Base-by-base conservation (phyloP, 23 red algal species). In the Gracilaria domingensis region DNA sequence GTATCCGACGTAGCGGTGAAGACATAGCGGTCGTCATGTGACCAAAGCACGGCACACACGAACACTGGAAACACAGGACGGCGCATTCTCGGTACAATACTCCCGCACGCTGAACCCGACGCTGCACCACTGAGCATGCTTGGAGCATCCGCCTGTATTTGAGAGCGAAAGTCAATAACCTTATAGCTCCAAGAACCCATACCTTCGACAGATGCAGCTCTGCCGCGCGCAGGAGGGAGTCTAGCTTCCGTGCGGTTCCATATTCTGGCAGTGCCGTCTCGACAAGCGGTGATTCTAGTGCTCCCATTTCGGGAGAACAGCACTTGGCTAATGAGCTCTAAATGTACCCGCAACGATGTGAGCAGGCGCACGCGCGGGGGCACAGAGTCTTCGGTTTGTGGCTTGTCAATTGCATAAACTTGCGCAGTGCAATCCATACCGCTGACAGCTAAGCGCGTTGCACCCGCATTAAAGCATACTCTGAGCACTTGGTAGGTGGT, bases 201-300 rank as follows among this genome's bases (percentile, higher is more conserved):
- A 23, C 75, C 92, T 18, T 54, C 77, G 54, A 87, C 83, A 73
- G 70, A 78, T 48, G 88, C 53, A 13, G 71, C 74, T 70, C 59
- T 30, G 25, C 51, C 42, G 28, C 58, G 61, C 1, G 58, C 80
- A 8, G 75, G 37, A 2, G 89, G 89, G 30, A 92, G 57, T 28
- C 51, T 61, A 5, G 89, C 89, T 45, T 75, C 84, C 56, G 79
- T 84, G 30, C 89, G 89, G 56, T 86, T 92, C 95, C 95, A 97
- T 80, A 97, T 75, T 35, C 95, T 67, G 17, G 95, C 90, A 37
- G 89, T 93, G 9, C 95, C 89, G 53, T 97, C 95, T 48, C 82
- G 53, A 61, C 80, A 87, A 50, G 90, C 95, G 17, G 95, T 91
- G 79, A 85, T 72, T 45, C 94, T 84, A 28, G 54, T 55, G 71